phyloP scores from a whole-genome alignment of 2,329 filamentous ascomycete genomes.

The Volutella citrinella region DNA sequence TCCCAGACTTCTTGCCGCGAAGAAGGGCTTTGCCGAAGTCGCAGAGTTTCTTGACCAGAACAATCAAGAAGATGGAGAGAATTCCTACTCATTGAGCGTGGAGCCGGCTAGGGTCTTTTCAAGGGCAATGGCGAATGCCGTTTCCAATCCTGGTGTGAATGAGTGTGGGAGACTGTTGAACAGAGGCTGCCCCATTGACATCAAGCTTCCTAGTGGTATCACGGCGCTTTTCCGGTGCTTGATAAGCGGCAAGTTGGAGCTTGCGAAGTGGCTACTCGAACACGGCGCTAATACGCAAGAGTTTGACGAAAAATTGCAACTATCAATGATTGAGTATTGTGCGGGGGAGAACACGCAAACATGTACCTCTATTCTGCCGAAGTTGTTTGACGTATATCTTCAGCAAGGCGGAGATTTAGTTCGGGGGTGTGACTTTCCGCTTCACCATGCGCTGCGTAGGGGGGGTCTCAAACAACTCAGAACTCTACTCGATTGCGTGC shows the following conservation, averaged over 20 bases:
- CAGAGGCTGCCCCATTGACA: neutral
- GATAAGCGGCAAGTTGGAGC: neutral
- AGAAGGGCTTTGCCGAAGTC: neutral
- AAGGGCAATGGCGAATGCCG: neutral
- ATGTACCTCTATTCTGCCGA: neutral
- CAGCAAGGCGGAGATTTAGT: slow-evolving; percentile 3
- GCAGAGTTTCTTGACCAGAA: neutral
- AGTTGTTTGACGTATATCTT: neutral
- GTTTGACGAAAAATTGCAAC: too few relatives aligned
- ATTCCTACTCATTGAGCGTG: too few relatives aligned
- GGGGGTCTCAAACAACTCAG: neutral
- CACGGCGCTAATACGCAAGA: slow-evolving; percentile 29
- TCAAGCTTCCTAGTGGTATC: neutral
- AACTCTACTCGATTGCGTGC: neutral
- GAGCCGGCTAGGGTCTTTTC: neutral
- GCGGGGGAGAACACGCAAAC: too few relatives aligned
- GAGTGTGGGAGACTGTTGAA: slow-evolving; percentile 23
- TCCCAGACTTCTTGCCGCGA: neutral
- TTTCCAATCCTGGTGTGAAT: neutral
- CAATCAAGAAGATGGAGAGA: too few relatives aligned
- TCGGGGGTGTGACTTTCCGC: neutral
- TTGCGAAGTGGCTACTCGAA: neutral
- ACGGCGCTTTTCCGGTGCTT: slow-evolving; percentile 1
- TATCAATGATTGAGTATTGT: too few relatives aligned
- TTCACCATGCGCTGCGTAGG: neutral